These are phyloP conservation scores for Tuber brumale DNA, from an alignment of 495 filamentous ascomycete genomes.

Conservation along the genomic window DNA sequence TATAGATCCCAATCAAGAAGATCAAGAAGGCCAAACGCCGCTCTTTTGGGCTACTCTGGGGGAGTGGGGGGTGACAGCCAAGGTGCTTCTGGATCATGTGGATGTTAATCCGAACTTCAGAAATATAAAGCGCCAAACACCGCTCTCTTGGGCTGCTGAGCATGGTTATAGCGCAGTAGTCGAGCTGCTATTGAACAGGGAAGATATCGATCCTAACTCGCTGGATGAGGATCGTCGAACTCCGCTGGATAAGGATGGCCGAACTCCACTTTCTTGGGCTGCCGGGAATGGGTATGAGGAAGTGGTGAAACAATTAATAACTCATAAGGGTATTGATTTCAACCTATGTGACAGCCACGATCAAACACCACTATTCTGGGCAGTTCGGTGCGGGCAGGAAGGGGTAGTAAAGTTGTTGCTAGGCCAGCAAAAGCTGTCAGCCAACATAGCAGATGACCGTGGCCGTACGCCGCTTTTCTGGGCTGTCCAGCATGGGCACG, in stretches of 20 bases:
- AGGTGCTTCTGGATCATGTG: constrained; percentile 44
- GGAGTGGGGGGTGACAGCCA: constrained; percentile 47
- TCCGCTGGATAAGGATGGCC: constrained; percentile 6
- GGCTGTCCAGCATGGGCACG: constrained; percentile 11
- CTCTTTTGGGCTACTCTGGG: constrained; percentile 52
- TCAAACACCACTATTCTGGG: constrained; percentile 11
- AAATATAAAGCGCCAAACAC: not conserved
- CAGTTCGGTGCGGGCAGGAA: constrained; percentile 6
- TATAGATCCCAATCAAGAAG: constrained; percentile 43
- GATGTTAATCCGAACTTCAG: not conserved
- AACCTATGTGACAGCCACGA: not conserved
- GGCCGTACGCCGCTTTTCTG: constrained; percentile 9
- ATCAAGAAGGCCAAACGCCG: constrained; percentile 49
- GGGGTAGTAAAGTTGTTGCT: constrained; percentile 11
- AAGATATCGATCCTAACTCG: not conserved
- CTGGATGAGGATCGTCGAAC: constrained; percentile 9
- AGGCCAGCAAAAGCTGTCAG: not conserved
- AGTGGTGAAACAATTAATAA: constrained; percentile 11
- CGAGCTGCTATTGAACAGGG: not conserved
- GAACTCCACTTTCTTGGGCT: constrained; percentile 7
- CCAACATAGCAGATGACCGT: constrained; percentile 1
- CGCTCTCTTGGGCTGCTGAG: not conserved
- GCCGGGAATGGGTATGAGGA: constrained; percentile 14
- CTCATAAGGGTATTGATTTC: not conserved
- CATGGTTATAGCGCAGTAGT: not conserved